Conservation (phyloP, 2,329 filamentous ascomycete genomes). For the Mycocentrospora acerina region DNA sequence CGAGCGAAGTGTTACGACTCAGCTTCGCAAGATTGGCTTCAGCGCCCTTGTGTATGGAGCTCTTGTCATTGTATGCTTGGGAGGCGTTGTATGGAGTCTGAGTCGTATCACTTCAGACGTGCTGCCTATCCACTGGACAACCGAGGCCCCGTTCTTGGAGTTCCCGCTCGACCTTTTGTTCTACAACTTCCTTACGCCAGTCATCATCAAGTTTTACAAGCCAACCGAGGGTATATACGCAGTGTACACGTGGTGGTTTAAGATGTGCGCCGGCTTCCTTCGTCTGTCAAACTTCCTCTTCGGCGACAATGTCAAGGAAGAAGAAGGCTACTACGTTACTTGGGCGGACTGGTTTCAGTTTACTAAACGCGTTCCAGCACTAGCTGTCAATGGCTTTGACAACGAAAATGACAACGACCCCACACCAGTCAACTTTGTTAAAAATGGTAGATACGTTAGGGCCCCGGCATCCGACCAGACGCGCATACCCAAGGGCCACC, state of each 20-base stretch:
- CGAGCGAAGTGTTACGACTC: slow-evolving; percentile 86
- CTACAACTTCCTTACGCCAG: slow-evolving; percentile 94
- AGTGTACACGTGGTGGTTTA: slow-evolving; percentile 97
- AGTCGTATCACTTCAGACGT: slow-evolving; percentile 67
- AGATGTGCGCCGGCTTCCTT: slow-evolving; percentile 75
- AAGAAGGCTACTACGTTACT: slow-evolving; percentile 70
- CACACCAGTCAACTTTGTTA: slow-evolving; percentile 56
- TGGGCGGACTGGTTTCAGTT: slow-evolving; percentile 61
- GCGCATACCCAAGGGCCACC: slow-evolving; percentile 80
- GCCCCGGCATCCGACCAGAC: slow-evolving; percentile 95
- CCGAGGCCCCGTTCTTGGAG: slow-evolving; percentile 87
- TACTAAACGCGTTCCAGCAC: slow-evolving; percentile 30
- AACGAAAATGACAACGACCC: slow-evolving; percentile 42
- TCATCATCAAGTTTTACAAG: slow-evolving; percentile 80
- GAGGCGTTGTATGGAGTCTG: slow-evolving; percentile 94
- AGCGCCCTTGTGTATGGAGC: slow-evolving; percentile 95
- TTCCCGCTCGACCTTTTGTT: slow-evolving; percentile 93
- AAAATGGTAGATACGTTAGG: slow-evolving; percentile 80
- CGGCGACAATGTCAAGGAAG: slow-evolving; percentile 75
- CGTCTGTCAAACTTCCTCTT: slow-evolving; percentile 93
- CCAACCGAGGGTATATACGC: slow-evolving; percentile 80
- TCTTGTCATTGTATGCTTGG: slow-evolving; percentile 87
- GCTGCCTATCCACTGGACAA: slow-evolving; percentile 90
- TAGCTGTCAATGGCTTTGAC: neutral
- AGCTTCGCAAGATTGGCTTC: slow-evolving; percentile 93